phyloP scores from a whole-genome alignment of 805 yeast species.

The Millerozyma miso region DNA sequence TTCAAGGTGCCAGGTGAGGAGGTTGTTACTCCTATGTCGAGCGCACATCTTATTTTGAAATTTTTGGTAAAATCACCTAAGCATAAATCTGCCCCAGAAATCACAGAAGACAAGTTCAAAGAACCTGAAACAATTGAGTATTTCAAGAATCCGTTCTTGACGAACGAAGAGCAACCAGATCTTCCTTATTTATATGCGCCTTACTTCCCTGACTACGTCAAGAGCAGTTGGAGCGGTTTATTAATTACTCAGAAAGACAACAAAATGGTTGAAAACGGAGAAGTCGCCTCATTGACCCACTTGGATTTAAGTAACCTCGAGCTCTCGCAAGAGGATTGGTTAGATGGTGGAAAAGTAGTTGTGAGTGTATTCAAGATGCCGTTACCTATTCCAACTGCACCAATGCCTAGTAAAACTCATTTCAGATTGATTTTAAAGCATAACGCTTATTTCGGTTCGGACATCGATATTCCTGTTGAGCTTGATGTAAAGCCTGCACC shows the following conservation, averaged over 20 bases:
- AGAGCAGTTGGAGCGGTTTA: conserved; percentile 61
- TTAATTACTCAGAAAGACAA: conserved; percentile 73
- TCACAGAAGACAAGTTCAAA: conserved; percentile 36
- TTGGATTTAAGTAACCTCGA: conserved; percentile 53
- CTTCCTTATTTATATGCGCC: conserved; percentile 71
- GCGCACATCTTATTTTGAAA: conserved; percentile 71
- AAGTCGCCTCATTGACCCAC: conserved; percentile 50
- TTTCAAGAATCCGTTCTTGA: conserved; percentile 65
- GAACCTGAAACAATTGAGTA: conserved; percentile 65
- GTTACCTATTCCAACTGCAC: conserved; percentile 75
- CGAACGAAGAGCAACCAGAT: conserved; percentile 63
- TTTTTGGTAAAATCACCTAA: conserved; percentile 70
- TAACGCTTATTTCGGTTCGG: conserved; percentile 77
- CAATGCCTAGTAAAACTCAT: conserved; percentile 55
- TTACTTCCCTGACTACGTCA: conserved; percentile 58
- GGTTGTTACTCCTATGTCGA: conserved; percentile 63
- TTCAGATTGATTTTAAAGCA: conserved; percentile 71
- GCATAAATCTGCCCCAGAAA: conserved; percentile 53
- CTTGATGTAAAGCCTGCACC: conserved; percentile 55
- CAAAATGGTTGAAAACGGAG: conserved; percentile 61
- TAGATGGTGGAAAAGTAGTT: conserved; percentile 38
- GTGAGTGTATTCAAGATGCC: conserved; percentile 76
- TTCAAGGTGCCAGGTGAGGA: conserved; percentile 87
- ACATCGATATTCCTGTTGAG: conserved; percentile 63
- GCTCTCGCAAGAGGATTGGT: conserved; percentile 50